A percentile compares a stretch with the other conserved stretches of the same genome.
phyloP scores from a whole-genome alignment of 352 stramenopile genomes.

The Pythium pyrilobum region DNA sequence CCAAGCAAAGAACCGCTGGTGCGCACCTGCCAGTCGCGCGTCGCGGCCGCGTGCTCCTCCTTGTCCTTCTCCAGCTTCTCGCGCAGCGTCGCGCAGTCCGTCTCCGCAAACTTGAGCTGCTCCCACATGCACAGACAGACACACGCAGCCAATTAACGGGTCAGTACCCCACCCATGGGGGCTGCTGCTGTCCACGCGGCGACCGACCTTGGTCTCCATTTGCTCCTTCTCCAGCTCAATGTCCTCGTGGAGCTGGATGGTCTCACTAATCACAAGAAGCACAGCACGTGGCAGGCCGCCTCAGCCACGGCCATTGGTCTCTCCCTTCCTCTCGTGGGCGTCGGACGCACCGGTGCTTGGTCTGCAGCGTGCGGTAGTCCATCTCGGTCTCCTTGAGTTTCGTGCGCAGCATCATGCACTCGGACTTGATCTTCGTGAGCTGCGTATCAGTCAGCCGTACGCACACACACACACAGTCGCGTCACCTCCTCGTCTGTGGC shows the following conservation, averaged over 20 bases:
- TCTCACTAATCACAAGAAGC: neutral
- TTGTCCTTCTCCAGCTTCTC: slow-evolving; percentile 70
- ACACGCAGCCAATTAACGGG: too few species aligned
- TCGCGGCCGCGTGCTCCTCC: slow-evolving; percentile 28
- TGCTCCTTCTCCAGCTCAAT: slow-evolving; percentile 64
- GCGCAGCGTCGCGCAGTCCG: slow-evolving; percentile 38
- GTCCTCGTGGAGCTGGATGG: slow-evolving; percentile 65
- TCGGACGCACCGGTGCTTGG: slow-evolving; percentile 48
- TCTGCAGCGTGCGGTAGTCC: slow-evolving; percentile 68
- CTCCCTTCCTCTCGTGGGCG: too few species aligned
- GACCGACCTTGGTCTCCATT: slow-evolving; percentile 47
- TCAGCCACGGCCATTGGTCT: too few species aligned
- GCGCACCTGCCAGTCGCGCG: slow-evolving; percentile 48
- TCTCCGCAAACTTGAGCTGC: slow-evolving; percentile 69
- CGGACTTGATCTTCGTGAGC: slow-evolving; percentile 61
- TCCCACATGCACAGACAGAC: neutral
- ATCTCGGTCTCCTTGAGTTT: slow-evolving; percentile 79
- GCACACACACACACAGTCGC: neutral
- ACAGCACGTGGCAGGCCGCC: too few species aligned
- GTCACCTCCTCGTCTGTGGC: neutral
- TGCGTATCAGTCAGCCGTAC: too few species aligned
- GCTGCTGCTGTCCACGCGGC: neutral
- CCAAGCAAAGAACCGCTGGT: neutral
- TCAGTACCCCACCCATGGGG: too few species aligned
- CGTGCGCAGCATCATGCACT: slow-evolving; percentile 51